A percentile compares a stretch with the other conserved stretches of the same genome.
These are phyloP conservation scores for Trichophyton schoenleinii DNA, from an alignment of 2,329 filamentous ascomycete species.

Conservation along the genomic window DNA sequence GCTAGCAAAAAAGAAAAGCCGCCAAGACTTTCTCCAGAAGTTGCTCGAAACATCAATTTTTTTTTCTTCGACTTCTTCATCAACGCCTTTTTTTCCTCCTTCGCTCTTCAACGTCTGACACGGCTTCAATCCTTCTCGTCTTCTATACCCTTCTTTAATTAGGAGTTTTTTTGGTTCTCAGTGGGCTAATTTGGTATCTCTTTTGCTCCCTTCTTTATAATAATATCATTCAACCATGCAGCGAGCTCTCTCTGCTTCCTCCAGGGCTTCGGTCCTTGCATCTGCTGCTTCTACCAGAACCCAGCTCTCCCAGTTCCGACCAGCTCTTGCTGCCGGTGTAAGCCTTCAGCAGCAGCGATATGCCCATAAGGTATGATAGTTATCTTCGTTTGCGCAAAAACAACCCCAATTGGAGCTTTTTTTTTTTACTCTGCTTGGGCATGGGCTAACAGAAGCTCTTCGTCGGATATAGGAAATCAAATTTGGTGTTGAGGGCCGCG, in stretches of 20 bases:
- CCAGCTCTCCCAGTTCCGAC: conserved; percentile 50
- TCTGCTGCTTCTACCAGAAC: conserved; percentile 46
- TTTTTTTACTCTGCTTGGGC: background rate
- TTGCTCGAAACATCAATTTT: conserved; percentile 20
- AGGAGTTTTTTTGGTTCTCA: conserved; percentile 20
- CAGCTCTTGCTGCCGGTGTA: conserved; percentile 41
- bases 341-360: conserved; percentile 83
- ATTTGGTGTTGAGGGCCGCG: conserved; percentile 91
- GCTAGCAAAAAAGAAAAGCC: conserved; percentile 9
- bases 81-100: conserved; percentile 19
- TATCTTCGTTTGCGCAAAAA: background rate
- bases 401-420: background rate
- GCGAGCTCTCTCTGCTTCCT: conserved; percentile 73
- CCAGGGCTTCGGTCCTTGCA: conserved; percentile 67
- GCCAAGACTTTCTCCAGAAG: conserved; percentile 33
- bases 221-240: conserved; percentile 56
- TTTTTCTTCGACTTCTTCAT: conserved; percentile 19
- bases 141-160: conserved; percentile 18
- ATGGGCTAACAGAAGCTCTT: conserved; percentile 20
- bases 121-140: conserved; percentile 6
- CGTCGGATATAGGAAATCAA: conserved; percentile 63
- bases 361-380: conserved; percentile 74
- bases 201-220: conserved; percentile 15
- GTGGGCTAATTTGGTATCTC: conserved; percentile 21
- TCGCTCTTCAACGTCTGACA: conserved; percentile 19